A percentile compares a stretch with the other conserved stretches of the same genome.
phyloP scores from a whole-genome alignment of 306 rosid genomes.

The Acacia melanoxylon region DNA sequence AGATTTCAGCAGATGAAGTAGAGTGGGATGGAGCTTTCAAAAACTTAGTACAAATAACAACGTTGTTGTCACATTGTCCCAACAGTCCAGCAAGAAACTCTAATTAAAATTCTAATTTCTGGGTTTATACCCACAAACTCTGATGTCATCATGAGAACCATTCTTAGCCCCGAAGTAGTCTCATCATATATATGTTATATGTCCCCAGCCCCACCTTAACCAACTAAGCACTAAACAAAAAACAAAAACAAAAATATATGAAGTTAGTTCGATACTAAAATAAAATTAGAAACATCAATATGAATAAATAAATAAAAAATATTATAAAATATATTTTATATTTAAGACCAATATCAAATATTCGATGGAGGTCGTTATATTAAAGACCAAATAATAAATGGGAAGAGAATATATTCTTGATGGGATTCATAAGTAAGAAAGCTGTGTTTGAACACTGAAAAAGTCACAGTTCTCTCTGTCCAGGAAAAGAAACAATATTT shows the following conservation, averaged over 20 bases:
- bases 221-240: no score
- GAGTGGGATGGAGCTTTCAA: not conserved
- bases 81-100: not conserved
- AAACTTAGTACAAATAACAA: not conserved
- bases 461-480: not conserved
- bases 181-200: not conserved
- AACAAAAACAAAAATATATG: not conserved
- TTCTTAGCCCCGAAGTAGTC: not conserved
- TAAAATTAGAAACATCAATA: no score
- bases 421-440: not conserved
- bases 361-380: no score
- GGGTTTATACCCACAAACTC: constrained; percentile 24
- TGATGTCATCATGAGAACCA: not conserved
- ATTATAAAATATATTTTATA: no score
- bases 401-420: not conserved
- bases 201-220: not conserved
- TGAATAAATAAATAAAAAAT: no score
- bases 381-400: no score
- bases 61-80: not conserved
- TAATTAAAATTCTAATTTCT: constrained; percentile 35
- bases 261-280: not conserved
- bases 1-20: not conserved
- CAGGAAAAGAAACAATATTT: not conserved
- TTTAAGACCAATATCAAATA: no score
- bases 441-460: not conserved